Base-by-base conservation (phyloP, 2,329 filamentous ascomycete species). In the Cladosporium sp. region DNA sequence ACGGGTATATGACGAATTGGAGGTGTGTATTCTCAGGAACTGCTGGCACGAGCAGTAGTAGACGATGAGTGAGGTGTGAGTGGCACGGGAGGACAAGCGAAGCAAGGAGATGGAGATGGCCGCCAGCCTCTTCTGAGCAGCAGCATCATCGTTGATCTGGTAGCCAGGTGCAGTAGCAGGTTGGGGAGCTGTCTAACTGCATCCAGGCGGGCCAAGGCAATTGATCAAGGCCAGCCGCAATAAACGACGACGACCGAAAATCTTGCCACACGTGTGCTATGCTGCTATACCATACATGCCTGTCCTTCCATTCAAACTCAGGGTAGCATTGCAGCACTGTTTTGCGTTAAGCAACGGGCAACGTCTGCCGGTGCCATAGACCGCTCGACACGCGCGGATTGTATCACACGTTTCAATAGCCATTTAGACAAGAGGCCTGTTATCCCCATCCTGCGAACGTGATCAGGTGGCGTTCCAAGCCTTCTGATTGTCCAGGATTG, bases 121-220 rank as follows among this genome's bases (percentile, higher is more conserved):
- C 57, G 26, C 2, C 24, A 24, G 34, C 36, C 57, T 30, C 36
- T 14, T 47, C 36, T 24, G n/a, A 26, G 32, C 34, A 32, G n/a
- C 41, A 47, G n/a, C 41, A 47, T 24, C 41, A 47, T 47, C 41
- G 41, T 47, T 55, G 52, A 34, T 21, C 51, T 54, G 51, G 21
- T 5, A 52, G 30, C 52, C 15, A 38, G 54, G 32, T 41, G 14
- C 55, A 58, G 34, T 58, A 41, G 57, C 57, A 59, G 57, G 57
- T 59, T 59, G 57, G 38, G 57, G 32, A 47, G 21, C 11, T 30
- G 38, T 30, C 57, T 59, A 59, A 59, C 57, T 59, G 38, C 57
- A 18, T 59, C n/a, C 57, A 59, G 55, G 30, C 30, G n/a, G 55
- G 55, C 55, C 55, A 58, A 58, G 55, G 55, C 21, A 58, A 24